Conservation (phyloP, 805 yeast genomes). For the Monosporozyma aerobia region DNA sequence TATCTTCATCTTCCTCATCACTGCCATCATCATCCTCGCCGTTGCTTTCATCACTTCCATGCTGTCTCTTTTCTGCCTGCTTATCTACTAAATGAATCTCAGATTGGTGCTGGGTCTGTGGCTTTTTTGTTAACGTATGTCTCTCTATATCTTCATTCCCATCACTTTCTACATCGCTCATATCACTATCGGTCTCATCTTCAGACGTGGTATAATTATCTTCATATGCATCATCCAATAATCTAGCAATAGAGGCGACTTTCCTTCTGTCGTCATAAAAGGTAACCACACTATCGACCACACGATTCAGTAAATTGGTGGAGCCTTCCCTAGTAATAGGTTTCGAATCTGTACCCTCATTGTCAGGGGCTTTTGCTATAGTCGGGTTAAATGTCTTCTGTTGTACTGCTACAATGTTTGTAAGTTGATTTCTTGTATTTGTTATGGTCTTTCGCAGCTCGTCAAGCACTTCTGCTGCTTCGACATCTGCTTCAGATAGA, state of each 20-base stretch:
- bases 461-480: constrained; percentile 22
- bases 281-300: constrained; percentile 40
- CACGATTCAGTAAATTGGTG: constrained; percentile 11
- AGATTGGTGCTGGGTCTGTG: neutral
- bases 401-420: neutral
- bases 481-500: constrained; percentile 21
- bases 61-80: constrained; percentile 3
- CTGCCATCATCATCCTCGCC: constrained; percentile 13
- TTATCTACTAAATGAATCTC: neutral
- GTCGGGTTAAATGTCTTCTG: neutral
- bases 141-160: neutral
- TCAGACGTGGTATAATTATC: constrained; percentile 17
- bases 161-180: constrained; percentile 5
- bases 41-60: constrained; percentile 8
- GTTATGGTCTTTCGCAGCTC: constrained; percentile 14
- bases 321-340: constrained; percentile 1
- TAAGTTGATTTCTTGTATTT: neutral
- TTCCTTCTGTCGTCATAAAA: constrained; percentile 37
- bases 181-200: constrained; percentile 14
- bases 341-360: neutral
- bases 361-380: neutral
- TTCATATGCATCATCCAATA: constrained; percentile 38
- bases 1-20: constrained; percentile 4
- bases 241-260: constrained; percentile 29
- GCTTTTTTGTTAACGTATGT: neutral